These are phyloP conservation scores for Striga asiatica DNA, from an alignment of 257 asterid species.

Conservation along the genomic window DNA sequence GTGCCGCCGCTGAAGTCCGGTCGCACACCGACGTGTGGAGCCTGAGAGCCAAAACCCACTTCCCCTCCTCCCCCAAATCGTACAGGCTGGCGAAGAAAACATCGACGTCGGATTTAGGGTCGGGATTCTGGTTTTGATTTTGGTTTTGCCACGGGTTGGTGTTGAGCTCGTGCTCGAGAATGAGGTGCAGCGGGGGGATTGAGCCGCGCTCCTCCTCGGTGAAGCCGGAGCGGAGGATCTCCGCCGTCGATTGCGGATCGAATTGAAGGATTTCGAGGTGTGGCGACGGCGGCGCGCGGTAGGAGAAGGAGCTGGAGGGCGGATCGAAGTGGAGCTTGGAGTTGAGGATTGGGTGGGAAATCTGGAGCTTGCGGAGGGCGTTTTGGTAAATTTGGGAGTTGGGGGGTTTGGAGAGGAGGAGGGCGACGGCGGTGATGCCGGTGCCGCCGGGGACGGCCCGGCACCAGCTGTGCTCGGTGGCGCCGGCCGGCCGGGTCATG, in stretches of 20 bases:
- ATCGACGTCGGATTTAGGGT: conserved; percentile 25
- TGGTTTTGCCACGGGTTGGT: conserved; percentile 43
- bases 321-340: conserved; percentile 48
- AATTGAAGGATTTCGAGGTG: conserved; percentile 41
- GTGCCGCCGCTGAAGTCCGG: conserved; percentile 48
- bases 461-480: conserved; percentile 94
- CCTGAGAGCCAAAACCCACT: conserved; percentile 47
- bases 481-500: conserved; percentile 43
- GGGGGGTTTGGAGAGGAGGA: conserved; percentile 49
- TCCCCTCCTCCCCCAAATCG: conserved; percentile 22
- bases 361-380: conserved; percentile 53
- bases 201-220: conserved; percentile 16
- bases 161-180: conserved; percentile 78
- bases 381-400: conserved; percentile 33
- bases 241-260: conserved; percentile 49
- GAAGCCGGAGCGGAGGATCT: conserved; percentile 29
- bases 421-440: conserved; percentile 61
- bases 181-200: conserved; percentile 38
- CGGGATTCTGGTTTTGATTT: too few species aligned
- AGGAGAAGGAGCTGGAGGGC: conserved; percentile 38
- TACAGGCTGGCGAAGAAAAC: conserved; percentile 58
- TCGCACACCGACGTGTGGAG: conserved; percentile 80
- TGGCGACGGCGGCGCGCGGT: conserved; percentile 36
- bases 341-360: conserved; percentile 68
- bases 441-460: conserved; percentile 87